Percentiles rank a stretch among this genome's conserved stretches.
Evolutionary conservation across 2,329 filamentous ascomycete species (phyloP).

Genomic region (Penicillium oxalicum): DNA sequence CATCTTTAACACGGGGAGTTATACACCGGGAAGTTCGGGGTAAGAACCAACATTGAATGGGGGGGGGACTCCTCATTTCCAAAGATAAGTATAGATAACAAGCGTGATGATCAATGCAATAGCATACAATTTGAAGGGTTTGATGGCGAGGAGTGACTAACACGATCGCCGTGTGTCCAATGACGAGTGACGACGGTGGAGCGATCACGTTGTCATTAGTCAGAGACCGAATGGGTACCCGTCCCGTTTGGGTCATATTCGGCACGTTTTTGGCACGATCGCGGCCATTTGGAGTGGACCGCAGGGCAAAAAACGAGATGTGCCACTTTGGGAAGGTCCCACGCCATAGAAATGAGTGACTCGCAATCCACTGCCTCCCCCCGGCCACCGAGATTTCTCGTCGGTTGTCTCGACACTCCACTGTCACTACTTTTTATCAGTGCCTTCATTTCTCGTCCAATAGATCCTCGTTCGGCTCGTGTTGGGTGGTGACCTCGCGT

Average conservation of each 20-base stretch:
- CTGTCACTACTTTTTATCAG: not conserved
- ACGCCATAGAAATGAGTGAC: not conserved
- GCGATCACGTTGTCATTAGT: not conserved
- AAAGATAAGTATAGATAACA: not conserved
- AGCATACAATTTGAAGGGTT: not conserved
- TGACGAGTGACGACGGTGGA: not conserved
- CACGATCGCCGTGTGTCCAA: not conserved
- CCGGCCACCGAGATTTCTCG: not conserved
- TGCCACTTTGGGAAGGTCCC: not conserved
- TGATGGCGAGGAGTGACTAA: not conserved
- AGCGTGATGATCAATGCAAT: not conserved
- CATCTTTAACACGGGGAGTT: not conserved
- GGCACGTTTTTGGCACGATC: no score
- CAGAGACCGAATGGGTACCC: no score
- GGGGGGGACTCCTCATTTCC: no score
- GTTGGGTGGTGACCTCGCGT: no score
- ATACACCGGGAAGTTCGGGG: not conserved
- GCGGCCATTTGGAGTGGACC: not conserved
- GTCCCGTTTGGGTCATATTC: no score
- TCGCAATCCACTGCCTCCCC: not conserved
- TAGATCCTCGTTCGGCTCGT: no score
- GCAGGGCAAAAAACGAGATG: not conserved
- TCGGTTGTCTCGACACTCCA: not conserved
- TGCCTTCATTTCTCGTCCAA: no score
- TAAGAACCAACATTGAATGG: no score